Evolutionary conservation across 352 stramenopile genomes (phyloP), one percentile per base, ranked within the genome.

Genomic region (Phytophthora pseudosyringae): DNA sequence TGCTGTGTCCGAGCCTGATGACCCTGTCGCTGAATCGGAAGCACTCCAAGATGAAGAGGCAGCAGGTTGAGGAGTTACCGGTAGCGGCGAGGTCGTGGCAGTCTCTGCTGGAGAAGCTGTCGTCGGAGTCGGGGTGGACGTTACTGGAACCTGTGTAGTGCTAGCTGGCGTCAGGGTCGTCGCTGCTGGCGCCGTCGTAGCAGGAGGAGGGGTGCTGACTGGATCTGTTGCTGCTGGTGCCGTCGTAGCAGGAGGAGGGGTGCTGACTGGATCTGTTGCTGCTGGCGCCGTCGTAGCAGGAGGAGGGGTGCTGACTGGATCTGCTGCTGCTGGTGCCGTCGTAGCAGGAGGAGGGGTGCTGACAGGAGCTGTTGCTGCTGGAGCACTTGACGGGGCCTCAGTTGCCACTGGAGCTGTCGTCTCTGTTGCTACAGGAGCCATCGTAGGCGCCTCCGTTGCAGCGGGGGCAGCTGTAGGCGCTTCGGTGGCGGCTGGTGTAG

Each of bases 121-220:
- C 6, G 75, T 64, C 1, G 66, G 33, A 35, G 18, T 59, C 15
- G 64, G 61, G 0, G 44, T 31, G 5, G 59, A 51, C 1, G 51
- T 57, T 15, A 52, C 36, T 54, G 56, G 55, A 26, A 33, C 31
- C 15, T 46, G 44, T 11, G 68, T 68, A 31, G 61, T 38, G 5
- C 55, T 41, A 11, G 70, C 44, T 28, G 71, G 45, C 3, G 57
- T 53, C 3, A 53, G 29, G 0, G 74, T 60, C 13, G 45, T 58
- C 8, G 61, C 32, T 12, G 59, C 32, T 11, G 63, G 25, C 21
- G 36, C 29, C 5, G 38, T 15, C 15, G 18, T 25, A 2, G 57
- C 36, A 4, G 55, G 45, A 21, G 69, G 41, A 5, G 46, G 26
- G 18, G 44, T 32, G 4, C 9, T 29, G 31, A 48, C 33, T 40